Percentiles rank a stretch among this genome's conserved stretches.
These are phyloP conservation scores for Colletotrichum sojae DNA, from an alignment of 2,329 filamentous ascomycete species.

Conservation along the genomic window DNA sequence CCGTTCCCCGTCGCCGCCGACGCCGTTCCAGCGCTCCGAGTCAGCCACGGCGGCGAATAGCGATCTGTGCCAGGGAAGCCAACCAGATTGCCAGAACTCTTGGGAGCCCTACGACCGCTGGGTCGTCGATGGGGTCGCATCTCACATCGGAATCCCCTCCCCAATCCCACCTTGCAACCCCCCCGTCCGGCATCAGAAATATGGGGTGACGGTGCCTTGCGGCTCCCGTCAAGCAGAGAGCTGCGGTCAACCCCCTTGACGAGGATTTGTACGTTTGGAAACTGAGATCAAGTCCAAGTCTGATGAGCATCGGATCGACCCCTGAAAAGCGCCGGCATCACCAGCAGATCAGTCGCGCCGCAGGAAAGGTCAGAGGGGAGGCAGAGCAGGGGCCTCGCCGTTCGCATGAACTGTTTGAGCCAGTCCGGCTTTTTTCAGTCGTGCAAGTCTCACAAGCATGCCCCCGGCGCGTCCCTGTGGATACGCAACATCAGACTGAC, in stretches of 20 bases:
- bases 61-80: conserved; percentile 37
- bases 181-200: conserved; percentile 31
- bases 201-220: conserved; percentile 18
- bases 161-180: conserved; percentile 8
- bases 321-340: conserved; percentile 15
- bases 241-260: conserved; percentile 4
- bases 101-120: conserved; percentile 19
- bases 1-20: conserved; percentile 1
- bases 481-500: conserved; percentile 22
- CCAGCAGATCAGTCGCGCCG: conserved; percentile 5
- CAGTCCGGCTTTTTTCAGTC: conserved; percentile 11
- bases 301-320: conserved; percentile 23
- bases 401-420: conserved; percentile 34
- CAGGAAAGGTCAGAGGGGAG: background rate
- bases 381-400: conserved; percentile 23
- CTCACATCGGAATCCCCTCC: conserved; percentile 8
- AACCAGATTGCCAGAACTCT: conserved; percentile 11
- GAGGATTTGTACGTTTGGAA: conserved; percentile 19
- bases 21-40: conserved; percentile 12
- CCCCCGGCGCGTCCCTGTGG: conserved; percentile 8
- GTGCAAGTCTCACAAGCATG: conserved; percentile 31
- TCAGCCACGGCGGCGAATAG: conserved; percentile 32
- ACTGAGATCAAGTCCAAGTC: conserved; percentile 11
- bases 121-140: conserved; percentile 20
- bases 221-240: conserved; percentile 18